phyloP scores from a whole-genome alignment of 805 yeast species.

The Schwanniomyces vanrijiae region DNA sequence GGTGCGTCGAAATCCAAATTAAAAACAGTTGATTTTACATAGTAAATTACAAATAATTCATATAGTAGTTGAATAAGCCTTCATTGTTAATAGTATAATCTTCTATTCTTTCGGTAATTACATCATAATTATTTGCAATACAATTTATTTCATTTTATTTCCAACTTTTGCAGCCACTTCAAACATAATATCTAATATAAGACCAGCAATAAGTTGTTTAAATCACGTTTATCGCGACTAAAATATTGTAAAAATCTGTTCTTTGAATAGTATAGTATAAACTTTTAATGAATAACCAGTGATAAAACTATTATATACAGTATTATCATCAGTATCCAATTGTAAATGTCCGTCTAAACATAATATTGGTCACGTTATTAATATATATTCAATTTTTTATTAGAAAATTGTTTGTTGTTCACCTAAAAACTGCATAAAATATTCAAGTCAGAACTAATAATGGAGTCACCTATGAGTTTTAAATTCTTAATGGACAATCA shows the following conservation, averaged over 20 bases:
- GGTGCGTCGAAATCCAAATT: neutral
- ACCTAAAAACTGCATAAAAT: slow-evolving; percentile 36
- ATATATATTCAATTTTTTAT: slow-evolving; percentile 18
- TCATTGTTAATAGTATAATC: slow-evolving; percentile 32
- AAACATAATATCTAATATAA: neutral
- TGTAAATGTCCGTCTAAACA: slow-evolving; percentile 38
- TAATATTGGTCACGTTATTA: slow-evolving; percentile 27
- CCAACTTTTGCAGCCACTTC: slow-evolving; percentile 1
- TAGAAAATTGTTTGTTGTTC: slow-evolving; percentile 32
- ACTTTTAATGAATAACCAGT: slow-evolving; percentile 41
- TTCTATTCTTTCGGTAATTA: slow-evolving; percentile 36
- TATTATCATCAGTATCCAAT: slow-evolving; percentile 17
- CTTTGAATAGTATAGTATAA: no score
- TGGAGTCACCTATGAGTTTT: slow-evolving; percentile 24
- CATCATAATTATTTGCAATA: slow-evolving; percentile 38
- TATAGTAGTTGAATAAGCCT: slow-evolving; percentile 36
- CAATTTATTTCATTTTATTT: neutral
- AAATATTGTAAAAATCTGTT: slow-evolving; percentile 42
- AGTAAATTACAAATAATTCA: slow-evolving; percentile 41
- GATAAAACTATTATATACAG: slow-evolving; percentile 28
- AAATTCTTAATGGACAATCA: slow-evolving; percentile 27
- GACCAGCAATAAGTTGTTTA: slow-evolving; percentile 16
- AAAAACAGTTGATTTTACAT: slow-evolving; percentile 23
- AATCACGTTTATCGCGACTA: slow-evolving; percentile 36
- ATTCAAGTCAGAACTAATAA: slow-evolving; percentile 28